Base-by-base conservation (phyloP, 495 filamentous ascomycete genomes). In the Delitschia confertaspora region DNA sequence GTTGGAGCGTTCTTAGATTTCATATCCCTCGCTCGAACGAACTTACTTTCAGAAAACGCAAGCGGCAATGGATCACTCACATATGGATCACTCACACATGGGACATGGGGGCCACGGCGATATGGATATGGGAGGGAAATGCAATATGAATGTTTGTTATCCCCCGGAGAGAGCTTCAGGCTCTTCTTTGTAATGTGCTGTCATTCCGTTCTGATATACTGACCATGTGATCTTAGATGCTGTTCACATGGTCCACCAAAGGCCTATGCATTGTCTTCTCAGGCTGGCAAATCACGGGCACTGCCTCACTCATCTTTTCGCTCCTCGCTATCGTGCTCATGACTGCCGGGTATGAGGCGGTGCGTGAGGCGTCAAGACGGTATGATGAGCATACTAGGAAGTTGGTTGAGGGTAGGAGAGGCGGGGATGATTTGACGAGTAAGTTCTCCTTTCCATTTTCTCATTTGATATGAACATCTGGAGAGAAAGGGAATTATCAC, bases 261-360 rank as follows among this genome's bases (percentile, higher is more conserved):
- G 77, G 95, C 64, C 83, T 98, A 46, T 98, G 91, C 73, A 88
- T 98, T 58, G 72, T 96, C 64, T 98, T 95, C 71, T 78, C 71
- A 51, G 75, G 78, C 66, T 98, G 91, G 91, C 91, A 80, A 58
- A 68, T 96, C 62, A 74, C 67, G 38, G 78, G 76, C 29, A 76
- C 77, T n/a, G 45, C 71, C 18, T 76, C 78, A 6, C 79, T 98
- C 21, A 54, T 95, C 58, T 58, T 84, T 55, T 93, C 88, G 23
- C 79, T 98, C 50, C 61, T 85, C 36, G 84, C 76, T 40, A 78
- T 98, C 51, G 79, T 88, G 39, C 71, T 80, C 42, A 69, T 98
- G 47, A 82, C 82, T 19, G 86, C 86, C 9, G 87, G 86, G 14
- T 98, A 96, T 69, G 91, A 98, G 64, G 80, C 79, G 20, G 68